phyloP scores from a whole-genome alignment of 306 rosid species.

The Lathyrus sativus region DNA sequence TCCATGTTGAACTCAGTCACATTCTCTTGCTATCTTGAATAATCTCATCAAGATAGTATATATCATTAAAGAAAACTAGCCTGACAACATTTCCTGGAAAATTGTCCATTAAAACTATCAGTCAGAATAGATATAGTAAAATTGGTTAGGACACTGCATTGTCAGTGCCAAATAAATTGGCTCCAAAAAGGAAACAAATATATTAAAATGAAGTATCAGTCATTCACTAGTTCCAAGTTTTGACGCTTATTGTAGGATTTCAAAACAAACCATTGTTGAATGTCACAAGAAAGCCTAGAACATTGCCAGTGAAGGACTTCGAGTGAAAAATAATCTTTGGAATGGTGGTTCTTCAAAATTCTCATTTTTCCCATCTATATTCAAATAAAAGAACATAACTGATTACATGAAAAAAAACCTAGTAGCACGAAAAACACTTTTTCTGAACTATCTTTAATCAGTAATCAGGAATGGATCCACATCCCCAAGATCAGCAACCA shows the following conservation, averaged over 20 bases:
- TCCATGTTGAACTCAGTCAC: too few species aligned
- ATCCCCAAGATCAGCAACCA: constrained; percentile 89
- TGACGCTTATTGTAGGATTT: constrained; percentile 39
- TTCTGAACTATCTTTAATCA: constrained; percentile 48
- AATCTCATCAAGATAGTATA: too few species aligned
- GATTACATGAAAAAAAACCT: constrained; percentile 19
- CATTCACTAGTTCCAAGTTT: constrained; percentile 29
- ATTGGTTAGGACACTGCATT: background rate
- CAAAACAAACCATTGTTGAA: constrained; percentile 28
- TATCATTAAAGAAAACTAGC: too few species aligned
- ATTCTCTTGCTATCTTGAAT: too few species aligned
- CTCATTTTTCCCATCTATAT: constrained; percentile 34
- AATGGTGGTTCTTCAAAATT: constrained; percentile 37
- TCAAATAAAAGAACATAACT: constrained; percentile 25
- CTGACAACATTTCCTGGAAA: too few species aligned
- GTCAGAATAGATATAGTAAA: too few species aligned
- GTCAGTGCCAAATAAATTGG: too few species aligned
- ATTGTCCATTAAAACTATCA: too few species aligned
- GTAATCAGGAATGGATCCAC: constrained; percentile 86
- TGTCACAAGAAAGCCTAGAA: constrained; percentile 14
- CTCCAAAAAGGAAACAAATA: background rate
- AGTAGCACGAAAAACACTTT: constrained; percentile 23
- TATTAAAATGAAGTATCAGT: constrained; percentile 5
- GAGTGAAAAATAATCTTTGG: constrained; percentile 26
- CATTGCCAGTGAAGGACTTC: constrained; percentile 14